Conservation (phyloP, 306 rosid genomes). For the Prunus campanulata region DNA sequence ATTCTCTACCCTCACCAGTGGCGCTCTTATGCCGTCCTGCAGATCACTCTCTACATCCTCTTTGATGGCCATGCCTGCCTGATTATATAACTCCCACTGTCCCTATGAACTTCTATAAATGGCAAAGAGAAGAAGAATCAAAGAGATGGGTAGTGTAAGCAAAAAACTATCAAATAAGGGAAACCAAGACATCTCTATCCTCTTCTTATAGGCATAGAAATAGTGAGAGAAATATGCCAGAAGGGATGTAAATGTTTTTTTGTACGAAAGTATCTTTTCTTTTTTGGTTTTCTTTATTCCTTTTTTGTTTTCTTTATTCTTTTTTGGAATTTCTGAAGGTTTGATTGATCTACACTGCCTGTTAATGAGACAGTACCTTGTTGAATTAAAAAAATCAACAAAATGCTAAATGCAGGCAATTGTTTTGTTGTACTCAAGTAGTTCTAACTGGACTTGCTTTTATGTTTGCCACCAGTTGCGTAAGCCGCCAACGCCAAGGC, state of each 20-base stretch:
- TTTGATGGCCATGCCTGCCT: constrained; percentile 50
- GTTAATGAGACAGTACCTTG: background rate
- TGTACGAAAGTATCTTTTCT: no score
- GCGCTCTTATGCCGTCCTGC: constrained; percentile 31
- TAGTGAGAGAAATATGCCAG: background rate
- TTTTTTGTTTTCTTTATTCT: no score
- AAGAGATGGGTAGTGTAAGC: background rate
- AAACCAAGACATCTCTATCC: background rate
- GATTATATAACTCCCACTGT: background rate
- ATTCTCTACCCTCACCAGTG: constrained; percentile 29
- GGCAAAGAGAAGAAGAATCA: background rate
- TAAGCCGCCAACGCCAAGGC: no score
- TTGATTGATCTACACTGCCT: background rate
- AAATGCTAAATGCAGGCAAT: background rate
- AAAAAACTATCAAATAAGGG: constrained; percentile 12
- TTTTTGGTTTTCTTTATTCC: no score
- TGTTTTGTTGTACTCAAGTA: background rate
- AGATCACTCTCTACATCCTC: constrained; percentile 38
- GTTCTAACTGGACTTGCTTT: background rate
- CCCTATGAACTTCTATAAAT: background rate
- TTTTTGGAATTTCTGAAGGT: background rate
- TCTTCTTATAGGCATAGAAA: background rate
- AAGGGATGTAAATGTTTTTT: background rate
- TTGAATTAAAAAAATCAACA: background rate
- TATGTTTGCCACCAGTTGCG: no score